phyloP scores from a whole-genome alignment of 257 asterid species.

The Jacaranda copaia region DNA sequence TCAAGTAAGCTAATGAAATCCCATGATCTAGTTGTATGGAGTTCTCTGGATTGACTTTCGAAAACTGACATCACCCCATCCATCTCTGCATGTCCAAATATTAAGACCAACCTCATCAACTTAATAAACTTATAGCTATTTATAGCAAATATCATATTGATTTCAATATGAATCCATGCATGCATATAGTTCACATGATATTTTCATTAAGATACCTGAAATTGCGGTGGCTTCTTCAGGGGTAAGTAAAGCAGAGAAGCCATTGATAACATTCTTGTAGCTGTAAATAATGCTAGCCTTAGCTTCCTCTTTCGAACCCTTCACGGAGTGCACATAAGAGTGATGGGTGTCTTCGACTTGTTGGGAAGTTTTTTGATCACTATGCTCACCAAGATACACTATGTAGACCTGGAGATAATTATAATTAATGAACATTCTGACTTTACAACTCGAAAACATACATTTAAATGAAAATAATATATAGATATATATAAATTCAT shows the following conservation, averaged over 20 bases:
- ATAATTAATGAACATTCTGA: background rate
- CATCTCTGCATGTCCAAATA: constrained; percentile 44
- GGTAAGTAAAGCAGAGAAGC: constrained; percentile 63
- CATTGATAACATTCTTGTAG: constrained; percentile 56
- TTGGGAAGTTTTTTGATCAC: constrained; percentile 38
- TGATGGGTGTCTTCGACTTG: constrained; percentile 50
- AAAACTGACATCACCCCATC: constrained; percentile 57
- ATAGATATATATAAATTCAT: background rate
- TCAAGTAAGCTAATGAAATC: constrained; percentile 51
- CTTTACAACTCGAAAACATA: too few species aligned
- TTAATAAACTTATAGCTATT: background rate
- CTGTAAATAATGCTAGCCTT: constrained; percentile 50
- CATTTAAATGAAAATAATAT: too few species aligned
- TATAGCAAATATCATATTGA: background rate
- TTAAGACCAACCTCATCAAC: background rate
- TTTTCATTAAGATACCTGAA: constrained; percentile 36
- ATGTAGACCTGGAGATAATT: constrained; percentile 42
- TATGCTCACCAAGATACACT: constrained; percentile 57
- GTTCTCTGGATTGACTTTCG: constrained; percentile 41
- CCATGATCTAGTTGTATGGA: constrained; percentile 67
- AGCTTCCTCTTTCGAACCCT: constrained; percentile 53
- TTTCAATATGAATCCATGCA: too few species aligned
- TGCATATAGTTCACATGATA: too few species aligned
- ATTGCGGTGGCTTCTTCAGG: constrained; percentile 52
- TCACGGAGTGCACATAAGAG: constrained; percentile 44